A percentile compares a stretch with the other conserved stretches of the same genome.
phyloP scores from a whole-genome alignment of 768 basidiomycete species.

The Termitomyces sp. region DNA sequence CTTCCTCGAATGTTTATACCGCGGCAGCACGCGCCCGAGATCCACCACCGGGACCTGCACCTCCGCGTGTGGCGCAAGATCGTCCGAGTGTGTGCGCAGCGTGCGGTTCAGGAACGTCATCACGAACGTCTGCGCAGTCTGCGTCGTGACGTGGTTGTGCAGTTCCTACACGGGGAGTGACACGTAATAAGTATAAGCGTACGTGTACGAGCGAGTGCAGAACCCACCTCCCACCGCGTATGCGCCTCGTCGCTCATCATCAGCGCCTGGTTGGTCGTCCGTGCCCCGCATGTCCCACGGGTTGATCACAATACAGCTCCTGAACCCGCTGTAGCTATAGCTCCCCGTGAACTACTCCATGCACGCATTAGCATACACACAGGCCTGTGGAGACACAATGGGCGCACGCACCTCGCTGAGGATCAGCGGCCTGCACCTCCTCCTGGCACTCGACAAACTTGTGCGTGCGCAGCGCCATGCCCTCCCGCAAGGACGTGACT shows the following conservation, averaged over 20 bases:
- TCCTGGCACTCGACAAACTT: too few relatives aligned
- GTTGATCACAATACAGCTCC: constrained; percentile 81
- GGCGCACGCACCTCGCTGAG: too few relatives aligned
- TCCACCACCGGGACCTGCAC: constrained; percentile 23
- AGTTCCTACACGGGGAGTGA: too few relatives aligned
- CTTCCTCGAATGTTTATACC: constrained; percentile 58
- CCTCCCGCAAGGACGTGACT: too few relatives aligned
- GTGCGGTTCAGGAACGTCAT: constrained; percentile 73
- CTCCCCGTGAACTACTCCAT: too few relatives aligned
- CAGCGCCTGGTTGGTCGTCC: constrained; percentile 54
- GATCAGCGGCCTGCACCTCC: too few relatives aligned
- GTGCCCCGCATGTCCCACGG: constrained; percentile 85
- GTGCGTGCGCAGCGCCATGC: too few relatives aligned
- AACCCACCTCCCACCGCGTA: too few relatives aligned
- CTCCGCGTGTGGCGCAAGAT: too few relatives aligned
- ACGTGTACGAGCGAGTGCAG: background rate
- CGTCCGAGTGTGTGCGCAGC: constrained; percentile 66
- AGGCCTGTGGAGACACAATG: background rate
- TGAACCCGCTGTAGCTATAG: too few relatives aligned
- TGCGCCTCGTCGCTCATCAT: constrained; percentile 75
- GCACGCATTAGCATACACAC: background rate
- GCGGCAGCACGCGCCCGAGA: constrained; percentile 47
- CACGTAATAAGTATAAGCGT: too few relatives aligned
- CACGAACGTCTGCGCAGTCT: constrained; percentile 82
- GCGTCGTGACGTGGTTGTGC: constrained; percentile 79